These are phyloP conservation scores for Periglandula ipomoeae DNA, from an alignment of 2,329 filamentous ascomycete genomes.

Conservation along the genomic window DNA sequence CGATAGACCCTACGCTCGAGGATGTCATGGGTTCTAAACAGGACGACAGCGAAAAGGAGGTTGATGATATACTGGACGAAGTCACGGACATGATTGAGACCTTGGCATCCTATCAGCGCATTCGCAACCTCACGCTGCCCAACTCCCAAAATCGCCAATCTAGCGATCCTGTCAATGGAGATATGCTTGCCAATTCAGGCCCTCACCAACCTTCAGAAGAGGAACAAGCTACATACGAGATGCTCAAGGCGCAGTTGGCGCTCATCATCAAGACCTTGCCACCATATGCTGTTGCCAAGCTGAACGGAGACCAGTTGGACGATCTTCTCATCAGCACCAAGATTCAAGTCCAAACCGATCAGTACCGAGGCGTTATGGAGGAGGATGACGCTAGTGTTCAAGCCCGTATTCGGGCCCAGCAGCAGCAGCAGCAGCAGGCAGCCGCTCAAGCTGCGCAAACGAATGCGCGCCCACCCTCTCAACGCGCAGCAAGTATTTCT, in stretches of 20 bases:
- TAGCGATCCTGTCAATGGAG: conserved; percentile 54
- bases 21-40: conserved; percentile 42
- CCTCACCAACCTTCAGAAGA: conserved; percentile 59
- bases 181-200: conserved; percentile 58
- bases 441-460: conserved; percentile 17
- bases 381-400: conserved; percentile 62
- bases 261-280: conserved; percentile 68
- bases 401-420: conserved; percentile 35
- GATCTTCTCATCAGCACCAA: conserved; percentile 75
- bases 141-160: conserved; percentile 53
- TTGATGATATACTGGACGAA: conserved; percentile 61
- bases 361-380: conserved; percentile 73
- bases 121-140: conserved; percentile 61
- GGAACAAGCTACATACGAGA: conserved; percentile 55
- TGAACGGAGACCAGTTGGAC: conserved; percentile 78
- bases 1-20: conserved; percentile 49
- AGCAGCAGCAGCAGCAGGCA: conserved; percentile 16
- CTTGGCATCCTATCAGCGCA: conserved; percentile 68
- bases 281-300: conserved; percentile 75
- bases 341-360: conserved; percentile 61
- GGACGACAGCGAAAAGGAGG: conserved; percentile 55
- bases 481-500: conserved; percentile 28
- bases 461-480: conserved; percentile 23
- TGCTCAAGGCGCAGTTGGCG: conserved; percentile 64
- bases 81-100: conserved; percentile 71